Conservation (phyloP, 495 filamentous ascomycete genomes). For the Aspergillus saccharolyticus region DNA sequence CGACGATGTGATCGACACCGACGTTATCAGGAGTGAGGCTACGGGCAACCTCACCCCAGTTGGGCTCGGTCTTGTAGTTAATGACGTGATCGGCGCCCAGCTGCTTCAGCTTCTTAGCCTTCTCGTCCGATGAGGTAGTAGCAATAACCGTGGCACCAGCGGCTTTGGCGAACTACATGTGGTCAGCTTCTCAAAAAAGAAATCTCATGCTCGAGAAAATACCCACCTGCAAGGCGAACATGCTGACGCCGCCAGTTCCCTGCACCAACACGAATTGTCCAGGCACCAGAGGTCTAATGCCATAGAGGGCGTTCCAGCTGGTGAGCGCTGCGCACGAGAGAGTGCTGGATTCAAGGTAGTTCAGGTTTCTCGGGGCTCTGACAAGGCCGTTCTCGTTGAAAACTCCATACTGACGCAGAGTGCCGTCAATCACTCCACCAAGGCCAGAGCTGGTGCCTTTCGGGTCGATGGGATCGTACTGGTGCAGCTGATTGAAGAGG, state of each 20-base stretch:
- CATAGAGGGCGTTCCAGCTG: constrained; percentile 79
- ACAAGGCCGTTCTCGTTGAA: constrained; percentile 70
- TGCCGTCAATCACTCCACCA: constrained; percentile 67
- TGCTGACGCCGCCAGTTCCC: constrained; percentile 76
- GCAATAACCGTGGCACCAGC: constrained; percentile 77
- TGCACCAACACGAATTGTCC: constrained; percentile 72
- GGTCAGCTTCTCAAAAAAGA: not conserved
- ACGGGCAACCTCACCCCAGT: constrained; percentile 75
- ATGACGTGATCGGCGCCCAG: constrained; percentile 74
- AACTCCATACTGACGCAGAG: constrained; percentile 63
- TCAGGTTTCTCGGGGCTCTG: constrained; percentile 56
- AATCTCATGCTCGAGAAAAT: not conserved
- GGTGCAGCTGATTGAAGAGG: constrained; percentile 75
- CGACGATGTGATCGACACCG: constrained; percentile 68
- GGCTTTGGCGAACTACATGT: constrained; percentile 69
- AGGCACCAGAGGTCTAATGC: constrained; percentile 57
- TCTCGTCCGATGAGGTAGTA: constrained; percentile 65
- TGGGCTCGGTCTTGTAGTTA: constrained; percentile 65
- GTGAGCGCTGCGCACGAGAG: constrained; percentile 72
- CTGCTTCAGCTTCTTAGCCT: constrained; percentile 61
- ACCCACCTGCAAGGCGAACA: constrained; percentile 68
- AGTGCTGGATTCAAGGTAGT: constrained; percentile 58
- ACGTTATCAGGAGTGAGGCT: constrained; percentile 51
- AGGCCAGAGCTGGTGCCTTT: constrained; percentile 50
- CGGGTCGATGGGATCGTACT: constrained; percentile 51